Base-by-base conservation (phyloP, 306 rosid species). In the Vicia sativa region DNA sequence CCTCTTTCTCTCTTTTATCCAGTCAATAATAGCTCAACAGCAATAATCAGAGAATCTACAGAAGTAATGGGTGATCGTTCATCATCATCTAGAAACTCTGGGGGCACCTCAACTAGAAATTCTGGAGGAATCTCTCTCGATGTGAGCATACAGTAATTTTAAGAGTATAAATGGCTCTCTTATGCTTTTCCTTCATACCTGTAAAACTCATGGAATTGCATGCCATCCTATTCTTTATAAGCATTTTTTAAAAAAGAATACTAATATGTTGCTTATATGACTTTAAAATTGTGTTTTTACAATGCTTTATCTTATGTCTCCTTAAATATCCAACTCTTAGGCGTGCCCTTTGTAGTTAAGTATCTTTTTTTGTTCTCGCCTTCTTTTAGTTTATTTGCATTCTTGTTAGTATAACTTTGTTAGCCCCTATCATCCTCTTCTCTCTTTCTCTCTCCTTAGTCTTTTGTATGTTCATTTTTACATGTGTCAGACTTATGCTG, bases 1-100 rank as follows among this genome's bases (percentile, higher is more conserved):
- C 95, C 92, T 19, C 89, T 89, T 77, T 82, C 96, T 74, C 86
- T 83, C n/a, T 78, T 86, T 25, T 84, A 79, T 70, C 95, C 97
- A 21, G 10, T 60, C 64, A 81, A 59, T 50, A 80, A 80, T 71
- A 79, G 50, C 75, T 62, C 87, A 74, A 50, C 64, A 76, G 75
- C 89, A 13, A 67, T 75, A 48, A 50, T 38, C 21, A 67, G 73
- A 53, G 89, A 77, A 75, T 83, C 88, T 31, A 56, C 77, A 7
- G 96, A 79, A 59, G 72, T 72, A 60, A 37, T 1, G 62, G 78
- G 79, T 74, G 81, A 79, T 70, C 55, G 79, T 16, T 53, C 83
- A 81, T 84, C 87, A 5, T 61, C 74, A 55, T 77, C 89, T 28
- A 79, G 85, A 62, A 87, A 85, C 72, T 76, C 90, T 15, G 87